A percentile compares a stretch with the other conserved stretches of the same genome.
These are phyloP conservation scores for Fagus crenata DNA, from an alignment of 306 rosid genomes.

Conservation along the genomic window DNA sequence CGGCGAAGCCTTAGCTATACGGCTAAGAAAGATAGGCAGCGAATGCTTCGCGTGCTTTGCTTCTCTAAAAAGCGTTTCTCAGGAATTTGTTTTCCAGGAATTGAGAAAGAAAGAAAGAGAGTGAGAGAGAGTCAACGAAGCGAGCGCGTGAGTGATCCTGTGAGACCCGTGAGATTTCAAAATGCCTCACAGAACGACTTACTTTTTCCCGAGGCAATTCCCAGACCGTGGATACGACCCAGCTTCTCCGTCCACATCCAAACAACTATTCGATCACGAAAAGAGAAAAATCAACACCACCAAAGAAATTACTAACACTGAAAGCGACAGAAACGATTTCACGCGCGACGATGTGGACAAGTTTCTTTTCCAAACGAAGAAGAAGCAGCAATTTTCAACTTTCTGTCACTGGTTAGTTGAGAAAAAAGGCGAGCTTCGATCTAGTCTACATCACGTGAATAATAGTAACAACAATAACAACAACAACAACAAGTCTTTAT, in stretches of 20 bases:
- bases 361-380: constrained; percentile 37
- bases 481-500: no score
- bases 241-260: constrained; percentile 38
- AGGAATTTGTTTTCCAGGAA: not conserved
- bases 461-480: no score
- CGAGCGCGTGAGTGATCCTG: constrained; percentile 21
- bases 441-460: constrained; percentile 36
- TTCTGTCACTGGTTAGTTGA: constrained; percentile 65
- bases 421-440: constrained; percentile 40
- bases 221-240: constrained; percentile 61
- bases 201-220: constrained; percentile 92
- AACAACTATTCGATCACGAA: constrained; percentile 55
- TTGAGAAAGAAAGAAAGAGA: constrained; percentile 24
- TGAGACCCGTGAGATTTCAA: constrained; percentile 42
- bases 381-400: constrained; percentile 38
- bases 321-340: constrained; percentile 51
- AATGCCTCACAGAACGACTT: constrained; percentile 96
- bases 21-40: not conserved
- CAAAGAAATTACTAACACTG: constrained; percentile 30
- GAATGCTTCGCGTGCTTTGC: not conserved
- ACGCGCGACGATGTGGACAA: constrained; percentile 29
- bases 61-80: not conserved
- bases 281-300: constrained; percentile 39
- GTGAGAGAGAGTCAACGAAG: constrained; percentile 26
- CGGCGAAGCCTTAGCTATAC: not conserved